phyloP scores from a whole-genome alignment of 352 stramenopile genomes.

The Globisporangium uncinulatum region DNA sequence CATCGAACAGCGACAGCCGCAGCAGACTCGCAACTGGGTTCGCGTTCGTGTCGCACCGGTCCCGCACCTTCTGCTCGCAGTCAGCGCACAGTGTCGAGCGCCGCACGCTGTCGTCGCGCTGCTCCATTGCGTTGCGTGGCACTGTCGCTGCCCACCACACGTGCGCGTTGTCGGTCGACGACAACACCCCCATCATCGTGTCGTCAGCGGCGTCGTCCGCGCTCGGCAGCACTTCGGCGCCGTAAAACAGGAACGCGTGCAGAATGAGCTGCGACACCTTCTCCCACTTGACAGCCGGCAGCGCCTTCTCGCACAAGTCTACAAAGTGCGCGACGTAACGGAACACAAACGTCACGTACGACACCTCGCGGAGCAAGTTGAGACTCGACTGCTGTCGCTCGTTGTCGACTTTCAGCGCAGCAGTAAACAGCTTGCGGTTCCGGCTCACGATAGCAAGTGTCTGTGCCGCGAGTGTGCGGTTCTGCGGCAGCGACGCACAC shows the following conservation, averaged over 20 bases:
- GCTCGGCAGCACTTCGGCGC: conserved; percentile 39
- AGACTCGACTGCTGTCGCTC: conserved; percentile 39
- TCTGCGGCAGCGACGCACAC: conserved; percentile 61
- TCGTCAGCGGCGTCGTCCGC: conserved; percentile 17
- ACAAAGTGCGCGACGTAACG: conserved; percentile 74
- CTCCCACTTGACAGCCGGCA: conserved; percentile 61
- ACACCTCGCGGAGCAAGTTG: conserved; percentile 56
- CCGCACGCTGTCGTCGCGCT: conserved; percentile 39
- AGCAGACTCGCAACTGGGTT: conserved; percentile 24
- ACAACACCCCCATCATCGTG: conserved; percentile 8
- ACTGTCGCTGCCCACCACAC: conserved; percentile 55
- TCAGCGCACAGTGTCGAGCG: conserved; percentile 24
- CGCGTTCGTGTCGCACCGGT: conserved; percentile 23
- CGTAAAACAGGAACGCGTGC: conserved; percentile 61
- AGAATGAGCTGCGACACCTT: conserved; percentile 71
- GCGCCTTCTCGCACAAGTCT: conserved; percentile 56
- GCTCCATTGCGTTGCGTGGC: conserved; percentile 37
- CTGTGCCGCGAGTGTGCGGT: conserved; percentile 53
- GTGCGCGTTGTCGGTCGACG: conserved; percentile 15
- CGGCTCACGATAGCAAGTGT: conserved; percentile 52
- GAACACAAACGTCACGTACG: conserved; percentile 76
- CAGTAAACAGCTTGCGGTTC: conserved; percentile 68
- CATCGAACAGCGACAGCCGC: conserved; percentile 58
- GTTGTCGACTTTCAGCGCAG: conserved; percentile 52
- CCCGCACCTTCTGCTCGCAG: conserved; percentile 39